Conservation (phyloP, 2,329 filamentous ascomycete genomes). For the Parafenestella ontariensis region DNA sequence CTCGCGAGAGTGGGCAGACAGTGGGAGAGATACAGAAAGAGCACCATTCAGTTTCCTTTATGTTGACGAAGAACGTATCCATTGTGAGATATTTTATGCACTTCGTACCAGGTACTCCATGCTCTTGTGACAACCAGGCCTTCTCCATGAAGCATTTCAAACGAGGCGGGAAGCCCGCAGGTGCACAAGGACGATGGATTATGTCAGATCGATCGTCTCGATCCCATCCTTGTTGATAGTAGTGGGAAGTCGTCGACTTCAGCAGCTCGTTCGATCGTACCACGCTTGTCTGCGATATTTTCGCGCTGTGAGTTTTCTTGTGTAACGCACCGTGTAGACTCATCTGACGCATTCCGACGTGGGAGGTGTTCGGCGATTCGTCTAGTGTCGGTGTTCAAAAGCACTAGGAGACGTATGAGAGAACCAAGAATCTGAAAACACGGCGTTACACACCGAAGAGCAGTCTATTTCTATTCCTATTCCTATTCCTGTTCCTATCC, state of each 20-base stretch:
- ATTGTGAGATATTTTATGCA: no score
- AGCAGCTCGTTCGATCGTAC: neutral
- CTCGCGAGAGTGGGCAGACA: no score
- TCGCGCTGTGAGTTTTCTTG: slow-evolving; percentile 19
- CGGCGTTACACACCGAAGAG: neutral
- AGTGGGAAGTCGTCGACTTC: neutral
- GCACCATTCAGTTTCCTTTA: no score
- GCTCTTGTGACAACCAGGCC: no score
- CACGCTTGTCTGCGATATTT: neutral
- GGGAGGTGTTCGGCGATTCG: slow-evolving; percentile 26
- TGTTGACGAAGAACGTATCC: no score
- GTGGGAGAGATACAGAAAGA: no score
- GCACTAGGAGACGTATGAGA: neutral
- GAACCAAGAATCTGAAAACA: neutral
- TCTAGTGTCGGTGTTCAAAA: neutral
- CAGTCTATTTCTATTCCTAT: neutral
- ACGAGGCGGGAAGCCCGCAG: no score
- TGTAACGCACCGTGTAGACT: neutral
- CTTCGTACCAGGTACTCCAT: no score
- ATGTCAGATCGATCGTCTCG: slow-evolving; percentile 29
- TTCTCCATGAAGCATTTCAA: no score
- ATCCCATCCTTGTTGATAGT: slow-evolving; percentile 18
- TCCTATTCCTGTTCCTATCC: neutral
- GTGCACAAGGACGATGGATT: neutral
- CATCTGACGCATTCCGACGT: slow-evolving; percentile 13